Conservation (phyloP, 2,329 filamentous ascomycete genomes). For the Xylariaceae sp. region DNA sequence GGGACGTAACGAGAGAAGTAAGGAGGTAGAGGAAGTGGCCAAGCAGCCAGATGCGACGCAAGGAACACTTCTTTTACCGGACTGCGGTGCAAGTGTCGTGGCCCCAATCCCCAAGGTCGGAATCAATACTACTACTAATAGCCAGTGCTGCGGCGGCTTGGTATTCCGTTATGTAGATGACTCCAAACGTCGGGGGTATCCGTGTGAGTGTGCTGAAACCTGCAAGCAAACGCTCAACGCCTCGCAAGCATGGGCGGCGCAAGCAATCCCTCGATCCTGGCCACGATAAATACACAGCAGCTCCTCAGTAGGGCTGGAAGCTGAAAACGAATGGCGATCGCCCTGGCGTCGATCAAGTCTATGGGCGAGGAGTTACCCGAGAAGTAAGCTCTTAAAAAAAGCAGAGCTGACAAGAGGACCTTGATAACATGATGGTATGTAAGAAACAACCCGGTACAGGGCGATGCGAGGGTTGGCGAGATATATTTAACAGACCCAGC, state of each 20-base stretch:
- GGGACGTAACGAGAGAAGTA: not conserved
- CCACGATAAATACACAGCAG: constrained; percentile 11
- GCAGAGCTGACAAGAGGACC: constrained; percentile 8
- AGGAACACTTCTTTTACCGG: not conserved
- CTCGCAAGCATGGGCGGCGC: constrained; percentile 17
- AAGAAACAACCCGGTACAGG: constrained; percentile 13
- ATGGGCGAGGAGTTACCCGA: not conserved
- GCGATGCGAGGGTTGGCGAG: constrained; percentile 20
- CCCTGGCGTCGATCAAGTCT: constrained; percentile 25
- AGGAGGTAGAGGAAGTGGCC: not conserved
- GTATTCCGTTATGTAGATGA: not conserved
- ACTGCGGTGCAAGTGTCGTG: not conserved
- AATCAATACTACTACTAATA: not conserved
- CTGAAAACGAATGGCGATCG: constrained; percentile 23
- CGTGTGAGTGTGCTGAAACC: not conserved
- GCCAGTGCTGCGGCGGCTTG: not conserved
- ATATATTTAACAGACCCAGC: constrained; percentile 24
- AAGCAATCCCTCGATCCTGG: not conserved
- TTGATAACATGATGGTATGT: not conserved
- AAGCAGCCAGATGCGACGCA: not conserved
- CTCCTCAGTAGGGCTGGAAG: constrained; percentile 24
- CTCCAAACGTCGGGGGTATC: not conserved
- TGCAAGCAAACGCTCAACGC: constrained; percentile 7
- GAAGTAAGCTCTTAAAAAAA: not conserved
- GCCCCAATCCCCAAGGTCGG: not conserved